Percentiles rank a stretch among this genome's conserved stretches.
These are phyloP conservation scores for Comarum palustre DNA, from an alignment of 306 rosid genomes.

Conservation along the genomic window DNA sequence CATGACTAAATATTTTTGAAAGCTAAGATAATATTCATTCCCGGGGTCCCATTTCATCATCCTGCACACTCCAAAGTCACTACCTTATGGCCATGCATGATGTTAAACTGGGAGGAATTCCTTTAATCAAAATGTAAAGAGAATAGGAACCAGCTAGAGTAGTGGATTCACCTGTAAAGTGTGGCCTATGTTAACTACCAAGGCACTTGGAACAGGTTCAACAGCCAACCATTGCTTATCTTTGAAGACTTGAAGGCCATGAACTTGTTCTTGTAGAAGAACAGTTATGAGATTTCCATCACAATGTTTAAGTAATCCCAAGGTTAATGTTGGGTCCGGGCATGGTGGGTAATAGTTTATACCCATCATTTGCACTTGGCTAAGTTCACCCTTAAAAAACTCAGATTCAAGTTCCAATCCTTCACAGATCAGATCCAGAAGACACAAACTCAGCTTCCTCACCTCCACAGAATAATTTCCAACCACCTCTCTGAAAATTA, in stretches of 20 bases:
- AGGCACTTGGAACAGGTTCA: constrained; percentile 44
- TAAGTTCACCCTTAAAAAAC: not conserved
- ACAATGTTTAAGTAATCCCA: constrained; percentile 35
- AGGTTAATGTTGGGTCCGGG: constrained; percentile 32
- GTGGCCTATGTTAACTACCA: constrained; percentile 49
- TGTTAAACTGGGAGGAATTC: not conserved
- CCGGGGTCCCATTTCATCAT: not conserved
- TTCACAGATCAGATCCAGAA: constrained; percentile 26
- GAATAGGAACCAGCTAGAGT: not conserved
- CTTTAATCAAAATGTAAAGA: not conserved
- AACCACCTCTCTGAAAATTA: not conserved
- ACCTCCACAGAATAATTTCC: constrained; percentile 15
- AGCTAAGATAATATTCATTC: not conserved
- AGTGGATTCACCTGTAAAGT: constrained; percentile 29
- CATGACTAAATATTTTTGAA: not conserved
- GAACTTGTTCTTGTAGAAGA: constrained; percentile 25
- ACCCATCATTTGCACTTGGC: constrained; percentile 6
- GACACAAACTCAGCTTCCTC: constrained; percentile 27
- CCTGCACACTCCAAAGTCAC: not conserved
- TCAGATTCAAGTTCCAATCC: constrained; percentile 23
- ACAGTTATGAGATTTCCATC: constrained; percentile 16
- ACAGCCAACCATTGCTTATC: constrained; percentile 48
- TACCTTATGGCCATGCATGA: not conserved
- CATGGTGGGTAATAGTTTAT: constrained; percentile 21
- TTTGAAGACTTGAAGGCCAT: constrained; percentile 42